phyloP scores from a whole-genome alignment of 768 basidiomycete species.

The Boletales sp. region DNA sequence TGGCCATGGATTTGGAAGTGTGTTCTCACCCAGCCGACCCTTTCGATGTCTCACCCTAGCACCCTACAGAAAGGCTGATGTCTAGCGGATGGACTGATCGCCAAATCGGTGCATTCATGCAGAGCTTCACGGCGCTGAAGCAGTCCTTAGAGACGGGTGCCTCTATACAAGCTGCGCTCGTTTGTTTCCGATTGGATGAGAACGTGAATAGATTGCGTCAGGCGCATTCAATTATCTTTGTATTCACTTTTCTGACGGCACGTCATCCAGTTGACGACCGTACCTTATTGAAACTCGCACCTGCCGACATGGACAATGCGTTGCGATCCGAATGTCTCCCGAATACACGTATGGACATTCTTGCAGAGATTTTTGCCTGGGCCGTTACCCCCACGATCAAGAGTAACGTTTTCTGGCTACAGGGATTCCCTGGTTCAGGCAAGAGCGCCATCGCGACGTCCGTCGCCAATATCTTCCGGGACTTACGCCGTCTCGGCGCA shows the following conservation, averaged over 20 bases:
- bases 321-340: constrained; percentile 28
- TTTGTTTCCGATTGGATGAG: constrained; percentile 29
- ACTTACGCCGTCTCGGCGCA: constrained; percentile 33
- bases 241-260: background rate
- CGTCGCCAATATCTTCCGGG: constrained; percentile 31
- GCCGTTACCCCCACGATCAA: constrained; percentile 14
- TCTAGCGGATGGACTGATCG: constrained; percentile 19
- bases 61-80: constrained; percentile 12
- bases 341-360: constrained; percentile 28
- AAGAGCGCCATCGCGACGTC: constrained; percentile 37
- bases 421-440: constrained; percentile 34
- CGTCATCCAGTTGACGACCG: constrained; percentile 15
- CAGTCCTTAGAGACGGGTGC: constrained; percentile 25
- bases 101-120: constrained; percentile 17
- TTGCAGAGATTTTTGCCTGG: constrained; percentile 26
- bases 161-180: constrained; percentile 21
- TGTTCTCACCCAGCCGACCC: background rate
- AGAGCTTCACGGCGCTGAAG: constrained; percentile 22
- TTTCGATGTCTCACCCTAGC: constrained; percentile 5
- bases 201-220: constrained; percentile 24
- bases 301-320: constrained; percentile 28
- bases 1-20: constrained; percentile 34
- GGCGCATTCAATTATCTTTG: background rate
- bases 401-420: constrained; percentile 30
- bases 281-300: constrained; percentile 22